Conservation (phyloP, 768 basidiomycete species). For the Tremella fuciformis region DNA sequence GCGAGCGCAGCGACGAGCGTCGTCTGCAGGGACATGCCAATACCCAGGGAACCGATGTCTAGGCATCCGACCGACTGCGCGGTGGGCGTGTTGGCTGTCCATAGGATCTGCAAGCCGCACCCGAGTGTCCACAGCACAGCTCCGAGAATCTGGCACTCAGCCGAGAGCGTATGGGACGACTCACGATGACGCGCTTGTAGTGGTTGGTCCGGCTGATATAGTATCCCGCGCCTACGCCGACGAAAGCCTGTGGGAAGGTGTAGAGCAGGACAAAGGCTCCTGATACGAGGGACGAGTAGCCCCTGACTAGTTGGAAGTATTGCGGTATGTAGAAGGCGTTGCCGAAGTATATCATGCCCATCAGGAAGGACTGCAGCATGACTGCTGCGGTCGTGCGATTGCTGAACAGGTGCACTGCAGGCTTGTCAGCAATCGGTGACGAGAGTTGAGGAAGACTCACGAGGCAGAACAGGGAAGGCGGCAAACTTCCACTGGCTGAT, state of each 20-base stretch:
- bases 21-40: conserved; percentile 40
- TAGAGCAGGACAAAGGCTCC: conserved; percentile 42
- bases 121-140: conserved; percentile 37
- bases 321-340: conserved; percentile 43
- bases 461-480: conserved; percentile 36
- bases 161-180: conserved; percentile 1
- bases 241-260: conserved; percentile 35
- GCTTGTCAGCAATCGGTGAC: not conserved
- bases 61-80: conserved; percentile 33
- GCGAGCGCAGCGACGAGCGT: conserved; percentile 42
- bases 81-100: conserved; percentile 16
- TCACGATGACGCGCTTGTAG: conserved; percentile 39
- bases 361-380: conserved; percentile 39
- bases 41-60: conserved; percentile 37
- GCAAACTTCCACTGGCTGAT: conserved; percentile 26
- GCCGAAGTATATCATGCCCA: conserved; percentile 46
- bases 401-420: conserved; percentile 28
- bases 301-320: conserved; percentile 43
- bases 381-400: conserved; percentile 29
- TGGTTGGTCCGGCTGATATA: conserved; percentile 37
- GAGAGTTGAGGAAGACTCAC: conserved; percentile 10
- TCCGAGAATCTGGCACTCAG: conserved; percentile 22
- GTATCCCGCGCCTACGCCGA: conserved; percentile 31
- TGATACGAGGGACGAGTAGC: conserved; percentile 31
- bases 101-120: conserved; percentile 33